Base-by-base conservation (phyloP, 1,284 basidiomycete species). In the Ustilago bromivora region DNA sequence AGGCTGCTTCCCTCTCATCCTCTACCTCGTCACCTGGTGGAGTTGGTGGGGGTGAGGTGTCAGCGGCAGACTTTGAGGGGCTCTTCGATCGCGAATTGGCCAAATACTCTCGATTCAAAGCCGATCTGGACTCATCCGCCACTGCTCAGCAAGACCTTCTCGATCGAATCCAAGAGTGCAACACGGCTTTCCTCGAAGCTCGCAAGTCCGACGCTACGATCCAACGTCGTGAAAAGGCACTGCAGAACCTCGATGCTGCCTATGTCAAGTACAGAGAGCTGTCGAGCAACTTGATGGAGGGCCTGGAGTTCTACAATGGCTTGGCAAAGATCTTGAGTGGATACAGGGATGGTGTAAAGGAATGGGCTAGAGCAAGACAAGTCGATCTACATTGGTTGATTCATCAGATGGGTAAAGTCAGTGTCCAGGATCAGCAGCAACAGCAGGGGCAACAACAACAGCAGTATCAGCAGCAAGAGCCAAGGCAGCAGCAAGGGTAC, bases 231-330 rank as follows among this genome's bases (percentile, higher is more conserved):
- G 94, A 97, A 87, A 88, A 90, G 68, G 92, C 92, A 0, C 87
- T 98, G 47, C 94, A 95, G 83, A 91, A 91, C n/a, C 90, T 98
- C 58, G 94, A 97, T 78, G 87, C 92, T 40, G 93, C 94, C 0
- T 94, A 94, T 86, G 92, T 92, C 87, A 94, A 94, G 83, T 97
- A 96, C 87, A 89, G 90, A 57, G 95, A 98, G 86, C 92, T 97
- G 17, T 89, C 89, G 2, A 90, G 91, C 61, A 95, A 98, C 84
- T 88, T 96, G 12, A 92, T 93, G 59, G 95, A 98, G 85, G 96
- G 96, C 1, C 89, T 94, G 77, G 70, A 94, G 88, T 83, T 83
- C 53, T 83, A 83, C 61, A 82, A 82, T 60, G 64, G 71, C 5
- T 56, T 83, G 11, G 79, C 76, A 19, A 67, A 73, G 59, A 68